Evolutionary conservation across 2,329 filamentous ascomycete species (phyloP), one percentile per base, ranked within the genome.

Genomic region (Fusarium napiforme): DNA sequence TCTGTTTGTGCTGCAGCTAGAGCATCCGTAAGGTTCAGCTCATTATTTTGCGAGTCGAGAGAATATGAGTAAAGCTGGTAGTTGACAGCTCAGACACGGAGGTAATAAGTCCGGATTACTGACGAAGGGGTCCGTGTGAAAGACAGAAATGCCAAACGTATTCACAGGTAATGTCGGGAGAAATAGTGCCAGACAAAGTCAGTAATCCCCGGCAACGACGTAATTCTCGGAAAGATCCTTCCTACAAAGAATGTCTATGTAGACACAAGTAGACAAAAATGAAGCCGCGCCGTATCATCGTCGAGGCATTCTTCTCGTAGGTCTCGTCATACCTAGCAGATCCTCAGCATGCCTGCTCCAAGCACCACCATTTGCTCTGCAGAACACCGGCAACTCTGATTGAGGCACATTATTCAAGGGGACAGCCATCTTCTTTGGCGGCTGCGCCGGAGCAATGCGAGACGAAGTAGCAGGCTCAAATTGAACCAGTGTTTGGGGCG

Each of bases 281-380:
- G 12, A 18, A 9, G 21, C 34, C n/a, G 21, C 37, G 28, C 42
- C n/a, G n/a, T n/a, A 56, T 69, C 52, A 65, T 37, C 62, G 53
- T 37, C 64, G 66, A 23, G 50, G 34, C 19, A 46, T 52, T 40
- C 62, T 69, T 58, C 64, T 72, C 79, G 53, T 83, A 40, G 91
- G 91, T 53, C 89, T 85, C 77, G 86, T 89, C 76, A 84, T 87
- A 42, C 88, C 90, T 70, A 93, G 87, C 52, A 93, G 77, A 78
- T 93, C 92, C 72, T 89, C 85, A 2, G 92, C 91, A 77, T 93
- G 91, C 30, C 85, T 87, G 74, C 90, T 93, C 92, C 92, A 93
- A 1, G 92, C 88, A 6, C 91, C 91, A 21, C 88, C 83, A 73
- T 87, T 88, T 7, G 84, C 86, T 75, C 83, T 86, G 4, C 81